Percentiles rank a stretch among this genome's conserved stretches.
Conservation (phyloP, 2,329 filamentous ascomycete species). For the Chaetomiaceae sp. region DNA sequence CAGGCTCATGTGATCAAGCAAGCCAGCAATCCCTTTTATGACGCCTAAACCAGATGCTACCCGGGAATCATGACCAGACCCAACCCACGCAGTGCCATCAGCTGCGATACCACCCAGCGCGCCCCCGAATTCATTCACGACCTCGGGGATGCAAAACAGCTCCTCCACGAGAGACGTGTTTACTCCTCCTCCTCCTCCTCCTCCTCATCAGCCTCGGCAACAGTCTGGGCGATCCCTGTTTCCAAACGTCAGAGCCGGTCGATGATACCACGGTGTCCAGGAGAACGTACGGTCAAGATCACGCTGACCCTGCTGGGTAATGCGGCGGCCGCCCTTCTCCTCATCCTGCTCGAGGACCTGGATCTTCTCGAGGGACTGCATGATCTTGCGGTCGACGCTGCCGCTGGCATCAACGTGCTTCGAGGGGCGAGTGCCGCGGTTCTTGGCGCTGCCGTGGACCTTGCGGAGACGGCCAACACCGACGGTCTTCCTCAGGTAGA, state of each 20-base stretch:
- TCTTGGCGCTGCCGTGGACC: conserved; percentile 94
- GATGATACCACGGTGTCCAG: background rate
- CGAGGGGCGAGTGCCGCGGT: conserved; percentile 85
- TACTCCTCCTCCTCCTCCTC: conserved; percentile 63
- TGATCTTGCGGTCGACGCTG: conserved; percentile 93
- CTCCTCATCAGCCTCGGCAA: conserved; percentile 66
- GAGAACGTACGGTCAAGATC: conserved; percentile 78
- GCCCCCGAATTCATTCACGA: background rate
- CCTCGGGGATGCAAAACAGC: background rate
- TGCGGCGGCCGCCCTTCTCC: conserved; percentile 97
- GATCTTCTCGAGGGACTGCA: conserved; percentile 99
- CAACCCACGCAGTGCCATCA: conserved; percentile 21
- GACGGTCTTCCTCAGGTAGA: conserved; percentile 99
- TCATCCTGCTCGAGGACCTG: conserved; percentile 96
- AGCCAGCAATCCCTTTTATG: conserved; percentile 30
- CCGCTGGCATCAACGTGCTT: conserved; percentile 96
- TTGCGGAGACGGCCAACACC: conserved; percentile 97
- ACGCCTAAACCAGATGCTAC: conserved; percentile 37
- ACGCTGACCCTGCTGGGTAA: conserved; percentile 96
- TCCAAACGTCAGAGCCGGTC: background rate
- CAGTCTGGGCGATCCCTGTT: conserved; percentile 72
- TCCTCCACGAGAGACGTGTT: conserved; percentile 29
- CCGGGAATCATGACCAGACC: conserved; percentile 30
- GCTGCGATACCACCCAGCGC: background rate
- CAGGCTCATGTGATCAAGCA: conserved; percentile 26